Evolutionary conservation across 2,329 filamentous ascomycete genomes (phyloP), one percentile per base, ranked within the genome.

Genomic region (Cercospora zeae-maydis): DNA sequence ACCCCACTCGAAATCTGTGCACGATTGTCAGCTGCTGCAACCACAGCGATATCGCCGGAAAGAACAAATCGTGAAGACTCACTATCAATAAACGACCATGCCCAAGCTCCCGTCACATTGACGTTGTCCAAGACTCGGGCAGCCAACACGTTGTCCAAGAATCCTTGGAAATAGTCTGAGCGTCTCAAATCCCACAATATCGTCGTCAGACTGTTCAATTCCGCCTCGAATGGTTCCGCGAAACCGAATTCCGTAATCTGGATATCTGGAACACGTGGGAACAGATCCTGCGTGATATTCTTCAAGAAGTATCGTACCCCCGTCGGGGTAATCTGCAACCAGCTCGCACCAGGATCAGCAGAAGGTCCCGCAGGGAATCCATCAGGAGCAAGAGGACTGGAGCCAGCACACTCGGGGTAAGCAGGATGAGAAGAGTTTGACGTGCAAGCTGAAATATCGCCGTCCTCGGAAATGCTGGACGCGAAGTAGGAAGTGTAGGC

Each of bases 331-430:
- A 71, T 71, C 59, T 75, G 71, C n/a, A 77, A 66, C 75, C 75
- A 78, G 2, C 69, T 67, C 4, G 72, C 67, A 10, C 72, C 71
- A 11, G 51, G 31, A 58, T 77, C 75, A 7, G 75, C 78, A 0
- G 78, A 70, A 2, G 80, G 81, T 1, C 76, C 75, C 47, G 79
- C 69, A 1, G 78, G 78, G 65, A 82, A 82, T 4, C 78, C 78
- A 60, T 77, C 75, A 0, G 78, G 71, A 0, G 73, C 75, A 1
- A 72, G 61, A 4, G 49, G 64, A 56, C 16, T 68, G 62, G 66
- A 69, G 67, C 39, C 73, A 49, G 77, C 76, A 57, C 80, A 82
- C 49, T 77, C 74, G 0, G 80, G 80, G 60, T 72, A 82, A 8
- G 69, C 63, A 0, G 78, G 75, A 61, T 77, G 65, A 5, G 75